phyloP scores from a whole-genome alignment of 257 asterid species.

The Apocynum venetum region DNA sequence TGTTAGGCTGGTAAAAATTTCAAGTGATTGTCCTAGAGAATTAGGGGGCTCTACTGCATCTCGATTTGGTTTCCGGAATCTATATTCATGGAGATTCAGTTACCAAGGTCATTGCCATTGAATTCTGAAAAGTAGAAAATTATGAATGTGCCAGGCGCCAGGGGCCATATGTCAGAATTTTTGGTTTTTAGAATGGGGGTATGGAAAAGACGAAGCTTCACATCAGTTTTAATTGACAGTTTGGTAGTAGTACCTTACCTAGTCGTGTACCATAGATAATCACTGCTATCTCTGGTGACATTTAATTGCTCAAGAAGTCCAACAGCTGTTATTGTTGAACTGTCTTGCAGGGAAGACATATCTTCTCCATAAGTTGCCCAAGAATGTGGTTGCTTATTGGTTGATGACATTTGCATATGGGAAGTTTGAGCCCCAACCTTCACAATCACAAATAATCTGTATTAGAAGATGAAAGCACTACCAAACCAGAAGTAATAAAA shows the following conservation, averaged over 20 bases:
- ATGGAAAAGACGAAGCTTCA: neutral
- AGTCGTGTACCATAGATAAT: slow-evolving; percentile 67
- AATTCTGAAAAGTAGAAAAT: neutral
- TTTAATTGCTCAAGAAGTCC: slow-evolving; percentile 64
- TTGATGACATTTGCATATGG: slow-evolving; percentile 32
- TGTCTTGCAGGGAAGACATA: slow-evolving; percentile 31
- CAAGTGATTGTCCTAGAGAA: no score
- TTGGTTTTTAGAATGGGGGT: neutral
- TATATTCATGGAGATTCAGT: no score
- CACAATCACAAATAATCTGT: slow-evolving; percentile 2
- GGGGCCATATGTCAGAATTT: neutral
- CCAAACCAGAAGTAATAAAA: neutral
- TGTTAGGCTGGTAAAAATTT: no score
- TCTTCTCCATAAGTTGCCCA: slow-evolving; percentile 62
- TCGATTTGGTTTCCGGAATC: no score
- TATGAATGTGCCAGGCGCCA: neutral
- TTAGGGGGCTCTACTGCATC: no score
- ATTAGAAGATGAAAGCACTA: neutral
- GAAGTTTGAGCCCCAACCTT: slow-evolving; percentile 52
- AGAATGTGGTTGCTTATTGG: slow-evolving; percentile 33
- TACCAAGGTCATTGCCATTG: no score
- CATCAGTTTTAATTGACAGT: neutral
- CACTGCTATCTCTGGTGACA: slow-evolving; percentile 60
- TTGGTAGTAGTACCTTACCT: slow-evolving; percentile 28
- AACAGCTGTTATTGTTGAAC: slow-evolving; percentile 33